These are phyloP conservation scores for Adansonia digitata DNA, from an alignment of 345 rosid genomes.

Conservation along the genomic window DNA sequence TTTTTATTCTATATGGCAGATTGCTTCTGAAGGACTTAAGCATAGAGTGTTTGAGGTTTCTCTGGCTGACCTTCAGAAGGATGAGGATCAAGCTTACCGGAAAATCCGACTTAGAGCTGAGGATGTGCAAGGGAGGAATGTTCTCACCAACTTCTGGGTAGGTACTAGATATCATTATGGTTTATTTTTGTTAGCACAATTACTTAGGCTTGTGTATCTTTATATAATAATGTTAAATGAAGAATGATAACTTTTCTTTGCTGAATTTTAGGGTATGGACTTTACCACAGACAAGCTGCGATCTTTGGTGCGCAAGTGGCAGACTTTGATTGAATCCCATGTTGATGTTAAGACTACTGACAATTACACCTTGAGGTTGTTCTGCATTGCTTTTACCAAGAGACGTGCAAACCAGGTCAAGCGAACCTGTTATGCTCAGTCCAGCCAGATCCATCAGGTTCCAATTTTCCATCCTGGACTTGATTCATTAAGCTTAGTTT, in stretches of 20 bases:
- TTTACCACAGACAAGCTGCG: constrained; percentile 66
- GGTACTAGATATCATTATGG: background rate
- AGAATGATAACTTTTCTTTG: too few relatives aligned
- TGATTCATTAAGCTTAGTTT: background rate
- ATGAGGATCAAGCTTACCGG: constrained; percentile 60
- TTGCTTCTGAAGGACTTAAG: constrained; percentile 34
- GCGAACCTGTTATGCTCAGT: constrained; percentile 65
- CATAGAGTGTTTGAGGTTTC: constrained; percentile 60
- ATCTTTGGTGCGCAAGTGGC: constrained; percentile 66
- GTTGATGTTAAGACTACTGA: constrained; percentile 72
- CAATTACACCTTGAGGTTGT: constrained; percentile 58
- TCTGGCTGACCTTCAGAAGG: constrained; percentile 57
- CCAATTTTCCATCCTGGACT: too few relatives aligned
- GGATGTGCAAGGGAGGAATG: constrained; percentile 64
- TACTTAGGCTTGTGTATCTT: background rate
- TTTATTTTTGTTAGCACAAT: background rate
- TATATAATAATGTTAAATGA: background rate
- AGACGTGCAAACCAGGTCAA: constrained; percentile 64
- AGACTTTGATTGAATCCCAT: constrained; percentile 58
- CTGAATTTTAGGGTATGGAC: constrained; percentile 70
- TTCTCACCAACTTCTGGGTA: constrained; percentile 70
- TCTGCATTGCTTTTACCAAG: constrained; percentile 59
- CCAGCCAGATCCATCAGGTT: constrained; percentile 64
- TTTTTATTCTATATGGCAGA: background rate
- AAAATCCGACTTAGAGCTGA: constrained; percentile 64